phyloP scores from a whole-genome alignment of 2,329 filamentous ascomycete genomes.

The Endothia cerciana region DNA sequence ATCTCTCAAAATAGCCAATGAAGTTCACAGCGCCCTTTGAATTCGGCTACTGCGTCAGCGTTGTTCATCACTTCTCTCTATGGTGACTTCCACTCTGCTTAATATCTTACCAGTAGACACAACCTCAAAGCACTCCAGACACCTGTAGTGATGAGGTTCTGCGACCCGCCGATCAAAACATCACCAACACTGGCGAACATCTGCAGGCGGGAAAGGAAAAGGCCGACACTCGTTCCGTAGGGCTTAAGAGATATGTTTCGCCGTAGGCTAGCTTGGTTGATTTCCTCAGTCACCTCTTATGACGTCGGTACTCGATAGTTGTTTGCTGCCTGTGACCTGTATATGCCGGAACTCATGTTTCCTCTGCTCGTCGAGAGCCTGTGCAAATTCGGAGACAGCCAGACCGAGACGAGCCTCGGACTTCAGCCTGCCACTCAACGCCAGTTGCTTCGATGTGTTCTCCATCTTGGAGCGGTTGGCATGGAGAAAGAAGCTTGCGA shows the following conservation, averaged over 20 bases:
- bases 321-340: neutral
- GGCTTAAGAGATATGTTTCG: conserved; percentile 16
- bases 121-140: conserved; percentile 27
- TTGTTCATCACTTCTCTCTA: no score
- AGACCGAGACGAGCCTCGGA: conserved; percentile 11
- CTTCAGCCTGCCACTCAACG: conserved; percentile 14
- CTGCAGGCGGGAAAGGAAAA: conserved; percentile 27
- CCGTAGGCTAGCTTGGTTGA: conserved; percentile 28
- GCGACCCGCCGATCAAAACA: conserved; percentile 21
- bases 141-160: conserved; percentile 29
- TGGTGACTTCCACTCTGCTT: neutral
- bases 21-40: neutral
- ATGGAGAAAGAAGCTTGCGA: no score
- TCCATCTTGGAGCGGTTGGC: neutral
- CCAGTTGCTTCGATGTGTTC: neutral
- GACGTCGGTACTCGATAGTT: conserved; percentile 8
- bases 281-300: conserved; percentile 29
- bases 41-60: neutral
- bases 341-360: neutral
- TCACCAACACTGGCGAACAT: conserved; percentile 22
- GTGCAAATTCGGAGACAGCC: conserved; percentile 7
- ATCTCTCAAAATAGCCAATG: conserved; percentile 17
- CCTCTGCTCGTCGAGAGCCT: neutral
- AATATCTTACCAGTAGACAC: conserved; percentile 22
- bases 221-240: conserved; percentile 19